Evolutionary conservation across 345 rosid genomes (phyloP).

Genomic region (Pelargonium nanum): DNA sequence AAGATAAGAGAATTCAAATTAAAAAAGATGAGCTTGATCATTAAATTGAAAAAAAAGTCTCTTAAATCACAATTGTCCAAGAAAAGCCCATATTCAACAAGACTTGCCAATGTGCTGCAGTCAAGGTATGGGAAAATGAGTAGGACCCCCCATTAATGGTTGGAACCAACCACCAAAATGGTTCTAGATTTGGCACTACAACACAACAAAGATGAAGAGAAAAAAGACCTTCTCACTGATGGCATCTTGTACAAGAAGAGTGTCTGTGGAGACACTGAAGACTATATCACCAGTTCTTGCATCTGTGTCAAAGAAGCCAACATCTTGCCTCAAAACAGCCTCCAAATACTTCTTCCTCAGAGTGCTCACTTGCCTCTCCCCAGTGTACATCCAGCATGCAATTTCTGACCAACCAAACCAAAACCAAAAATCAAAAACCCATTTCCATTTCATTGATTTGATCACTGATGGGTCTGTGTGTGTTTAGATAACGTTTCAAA

Average conservation of each 20-base stretch:
- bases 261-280: constrained; percentile 96
- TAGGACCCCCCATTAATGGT: constrained; percentile 36
- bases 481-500: too few species aligned
- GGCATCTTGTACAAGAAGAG: constrained; percentile 99
- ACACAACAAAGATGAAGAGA: background rate
- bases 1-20: constrained; percentile 1
- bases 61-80: constrained; percentile 14
- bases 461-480: too few species aligned
- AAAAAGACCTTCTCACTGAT: constrained; percentile 81
- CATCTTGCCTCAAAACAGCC: constrained; percentile 93
- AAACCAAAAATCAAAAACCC: background rate
- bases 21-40: background rate
- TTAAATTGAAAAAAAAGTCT: constrained; percentile 4
- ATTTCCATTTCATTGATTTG: too few species aligned
- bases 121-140: constrained; percentile 13
- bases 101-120: constrained; percentile 33
- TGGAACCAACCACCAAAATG: constrained; percentile 13
- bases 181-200: constrained; percentile 17
- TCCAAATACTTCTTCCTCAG: constrained; percentile 90
- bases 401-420: constrained; percentile 42
- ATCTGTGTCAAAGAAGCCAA: constrained; percentile 96
- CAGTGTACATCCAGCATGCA: constrained; percentile 97
- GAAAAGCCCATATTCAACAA: constrained; percentile 24
- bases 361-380: constrained; percentile 90
- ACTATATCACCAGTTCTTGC: constrained; percentile 98